Evolutionary conservation across 495 filamentous ascomycete species (phyloP).

Genomic region (Podospora didyma): DNA sequence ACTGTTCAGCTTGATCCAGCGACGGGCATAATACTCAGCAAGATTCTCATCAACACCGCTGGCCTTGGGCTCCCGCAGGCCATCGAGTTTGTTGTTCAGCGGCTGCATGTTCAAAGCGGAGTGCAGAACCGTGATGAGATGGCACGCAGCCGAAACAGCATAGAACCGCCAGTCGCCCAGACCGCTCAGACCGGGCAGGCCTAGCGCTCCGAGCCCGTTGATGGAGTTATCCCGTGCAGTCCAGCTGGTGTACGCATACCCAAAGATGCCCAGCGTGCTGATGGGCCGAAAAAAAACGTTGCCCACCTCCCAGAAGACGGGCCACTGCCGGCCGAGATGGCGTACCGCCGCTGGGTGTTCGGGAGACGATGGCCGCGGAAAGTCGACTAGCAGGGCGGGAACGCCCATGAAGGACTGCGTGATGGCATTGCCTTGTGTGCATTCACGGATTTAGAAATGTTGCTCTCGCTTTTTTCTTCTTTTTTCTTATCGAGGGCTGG

Average conservation of each 20-base stretch:
- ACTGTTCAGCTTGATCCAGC: conserved; percentile 35
- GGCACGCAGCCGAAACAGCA: conserved; percentile 34
- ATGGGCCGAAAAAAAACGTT: conserved; percentile 49
- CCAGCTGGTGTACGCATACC: conserved; percentile 39
- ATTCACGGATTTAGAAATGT: background rate
- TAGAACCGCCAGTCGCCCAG: conserved; percentile 38
- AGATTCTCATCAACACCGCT: conserved; percentile 23
- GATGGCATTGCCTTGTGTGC: conserved; percentile 43
- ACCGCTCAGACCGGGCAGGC: background rate
- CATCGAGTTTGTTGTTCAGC: conserved; percentile 43
- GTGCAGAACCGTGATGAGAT: conserved; percentile 43
- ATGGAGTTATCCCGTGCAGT: conserved; percentile 16
- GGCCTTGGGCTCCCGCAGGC: conserved; percentile 27
- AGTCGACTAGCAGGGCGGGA: conserved; percentile 44
- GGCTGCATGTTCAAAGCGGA: conserved; percentile 49
- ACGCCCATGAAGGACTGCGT: conserved; percentile 51
- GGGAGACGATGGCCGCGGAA: conserved; percentile 36
- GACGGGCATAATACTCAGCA: conserved; percentile 34
- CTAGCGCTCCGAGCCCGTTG: background rate
- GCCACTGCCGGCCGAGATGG: conserved; percentile 45
- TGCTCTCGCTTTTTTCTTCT: too few species aligned
- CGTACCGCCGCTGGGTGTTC: conserved; percentile 34
- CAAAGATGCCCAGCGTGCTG: conserved; percentile 41
- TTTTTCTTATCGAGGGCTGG: background rate
- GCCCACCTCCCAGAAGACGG: conserved; percentile 43